phyloP scores from a whole-genome alignment of 495 filamentous ascomycete species.

The Podospora pseudopauciseta region DNA sequence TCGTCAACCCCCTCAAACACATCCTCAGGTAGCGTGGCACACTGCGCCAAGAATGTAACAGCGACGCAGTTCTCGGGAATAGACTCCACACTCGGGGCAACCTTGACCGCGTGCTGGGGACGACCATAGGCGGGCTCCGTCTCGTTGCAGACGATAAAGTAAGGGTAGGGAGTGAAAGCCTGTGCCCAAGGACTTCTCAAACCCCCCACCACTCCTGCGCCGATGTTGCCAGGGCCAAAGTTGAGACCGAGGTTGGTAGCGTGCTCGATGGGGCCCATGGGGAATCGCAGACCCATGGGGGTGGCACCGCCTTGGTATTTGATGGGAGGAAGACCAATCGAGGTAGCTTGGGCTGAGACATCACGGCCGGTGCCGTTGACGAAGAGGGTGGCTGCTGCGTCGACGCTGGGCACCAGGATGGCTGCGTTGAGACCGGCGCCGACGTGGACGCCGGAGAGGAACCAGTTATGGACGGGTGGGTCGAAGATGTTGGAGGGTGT shows the following conservation, averaged over 20 bases:
- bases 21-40: background rate
- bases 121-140: background rate
- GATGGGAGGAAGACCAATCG: background rate
- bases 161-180: background rate
- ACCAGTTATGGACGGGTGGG: background rate
- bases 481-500: background rate
- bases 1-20: background rate
- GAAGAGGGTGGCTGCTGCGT: background rate
- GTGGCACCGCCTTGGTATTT: background rate
- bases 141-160: background rate
- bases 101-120: background rate
- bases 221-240: background rate
- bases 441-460: conserved; percentile 1
- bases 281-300: background rate
- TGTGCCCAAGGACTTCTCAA: background rate
- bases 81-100: background rate
- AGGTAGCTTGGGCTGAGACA: background rate
- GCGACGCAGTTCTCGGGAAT: background rate
- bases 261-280: background rate
- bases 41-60: background rate
- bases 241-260: background rate
- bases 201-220: background rate
- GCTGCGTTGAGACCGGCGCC: background rate
- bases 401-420: background rate
- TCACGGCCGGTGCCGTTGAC: conserved; percentile 4